Conservation (phyloP, 305 asterid genomes). For the Withania somnifera region DNA sequence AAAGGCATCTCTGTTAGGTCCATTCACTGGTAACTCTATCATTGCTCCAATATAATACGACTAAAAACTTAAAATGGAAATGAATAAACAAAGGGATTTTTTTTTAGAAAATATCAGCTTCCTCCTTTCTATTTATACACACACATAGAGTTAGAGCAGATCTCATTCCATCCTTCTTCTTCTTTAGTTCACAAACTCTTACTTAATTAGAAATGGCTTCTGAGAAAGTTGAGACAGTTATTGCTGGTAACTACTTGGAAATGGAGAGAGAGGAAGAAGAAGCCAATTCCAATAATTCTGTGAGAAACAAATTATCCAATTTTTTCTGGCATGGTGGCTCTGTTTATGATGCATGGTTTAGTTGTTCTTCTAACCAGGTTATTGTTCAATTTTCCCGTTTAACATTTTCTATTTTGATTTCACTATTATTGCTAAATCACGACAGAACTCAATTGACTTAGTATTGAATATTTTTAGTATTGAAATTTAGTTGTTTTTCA, state of each 20-base stretch:
- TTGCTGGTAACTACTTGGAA: slow-evolving; percentile 70
- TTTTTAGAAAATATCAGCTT: neutral
- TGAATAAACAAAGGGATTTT: neutral
- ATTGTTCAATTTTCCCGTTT: neutral
- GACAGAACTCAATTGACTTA: neutral
- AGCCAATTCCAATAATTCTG: slow-evolving; percentile 22
- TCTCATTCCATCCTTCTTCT: slow-evolving; percentile 10
- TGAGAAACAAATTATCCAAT: slow-evolving; percentile 40
- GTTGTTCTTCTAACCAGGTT: slow-evolving; percentile 79
- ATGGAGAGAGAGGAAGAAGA: slow-evolving; percentile 56
- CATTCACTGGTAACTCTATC: slow-evolving; percentile 34
- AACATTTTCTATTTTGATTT: neutral
- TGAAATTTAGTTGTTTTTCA: too few relatives aligned
- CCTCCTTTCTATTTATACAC: slow-evolving; percentile 14
- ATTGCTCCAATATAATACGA: slow-evolving; percentile 28
- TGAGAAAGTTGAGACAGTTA: slow-evolving; percentile 70
- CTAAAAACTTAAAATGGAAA: neutral
- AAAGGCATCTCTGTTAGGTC: slow-evolving; percentile 9
- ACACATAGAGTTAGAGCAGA: slow-evolving; percentile 9
- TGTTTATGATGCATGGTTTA: slow-evolving; percentile 93
- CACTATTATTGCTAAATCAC: neutral
- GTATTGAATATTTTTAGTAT: neutral
- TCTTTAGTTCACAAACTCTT: neutral
- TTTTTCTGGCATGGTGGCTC: slow-evolving; percentile 88
- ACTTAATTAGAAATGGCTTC: slow-evolving; percentile 40